These are phyloP conservation scores for Hibiscus tridactylites DNA, from an alignment of 345 rosid species.

Conservation along the genomic window DNA sequence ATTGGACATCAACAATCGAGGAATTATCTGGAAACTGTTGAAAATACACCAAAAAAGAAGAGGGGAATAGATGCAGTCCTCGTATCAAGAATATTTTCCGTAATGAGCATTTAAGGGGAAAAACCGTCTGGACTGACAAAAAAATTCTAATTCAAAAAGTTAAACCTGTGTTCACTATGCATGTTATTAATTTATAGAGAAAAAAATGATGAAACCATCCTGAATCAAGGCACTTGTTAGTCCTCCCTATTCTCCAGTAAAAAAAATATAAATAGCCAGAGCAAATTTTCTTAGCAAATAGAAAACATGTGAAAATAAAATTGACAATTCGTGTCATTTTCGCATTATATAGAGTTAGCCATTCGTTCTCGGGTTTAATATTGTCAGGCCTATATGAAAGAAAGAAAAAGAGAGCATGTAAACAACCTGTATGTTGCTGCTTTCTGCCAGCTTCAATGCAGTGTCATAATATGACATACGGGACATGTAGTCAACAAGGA, in stretches of 20 bases:
- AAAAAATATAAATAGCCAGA: neutral
- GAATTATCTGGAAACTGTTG: too few relatives aligned
- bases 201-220: too few relatives aligned
- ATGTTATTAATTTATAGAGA: neutral
- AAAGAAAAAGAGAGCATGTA: constrained; percentile 6
- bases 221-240: too few relatives aligned
- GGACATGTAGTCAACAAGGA: constrained; percentile 90
- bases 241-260: too few relatives aligned
- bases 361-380: neutral
- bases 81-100: neutral
- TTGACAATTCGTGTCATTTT: neutral
- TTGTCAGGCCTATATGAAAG: too few relatives aligned
- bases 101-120: neutral
- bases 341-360: neutral
- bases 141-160: neutral
- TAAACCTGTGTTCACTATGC: neutral
- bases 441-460: constrained; percentile 69
- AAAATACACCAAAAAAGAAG: too few relatives aligned
- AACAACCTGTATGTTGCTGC: constrained; percentile 59
- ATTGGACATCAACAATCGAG: too few relatives aligned
- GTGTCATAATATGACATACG: constrained; percentile 85
- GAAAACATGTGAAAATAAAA: neutral
- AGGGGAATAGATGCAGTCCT: too few relatives aligned
- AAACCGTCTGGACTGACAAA: too few relatives aligned
- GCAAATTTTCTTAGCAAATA: neutral